phyloP scores from a whole-genome alignment of 225 moss, liverwort and hornwort genomes.

The Climacium dendroides region DNA sequence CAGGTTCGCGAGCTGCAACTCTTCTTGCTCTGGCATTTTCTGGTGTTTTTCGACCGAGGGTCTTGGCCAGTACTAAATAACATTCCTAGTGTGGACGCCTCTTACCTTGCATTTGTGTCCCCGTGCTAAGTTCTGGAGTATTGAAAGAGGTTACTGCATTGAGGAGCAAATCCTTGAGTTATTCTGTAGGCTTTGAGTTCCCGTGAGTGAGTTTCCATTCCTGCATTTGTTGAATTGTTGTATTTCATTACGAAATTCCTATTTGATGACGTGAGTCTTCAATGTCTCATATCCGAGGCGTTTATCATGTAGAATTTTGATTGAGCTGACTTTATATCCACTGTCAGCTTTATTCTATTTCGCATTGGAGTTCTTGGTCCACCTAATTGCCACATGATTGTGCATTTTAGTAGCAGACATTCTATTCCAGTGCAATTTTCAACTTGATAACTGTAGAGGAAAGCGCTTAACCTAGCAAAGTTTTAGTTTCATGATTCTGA shows the following conservation, averaged over 20 bases:
- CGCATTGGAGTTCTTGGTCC: not conserved
- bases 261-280: not conserved
- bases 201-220: not conserved
- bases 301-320: not conserved
- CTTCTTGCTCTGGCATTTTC: too few relatives aligned
- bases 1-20: constrained; percentile 16
- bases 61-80: too few relatives aligned
- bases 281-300: not conserved
- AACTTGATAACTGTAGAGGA: not conserved
- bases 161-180: not conserved
- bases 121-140: not conserved
- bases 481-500: not conserved
- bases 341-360: not conserved
- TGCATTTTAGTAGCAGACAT: not conserved
- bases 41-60: too few relatives aligned
- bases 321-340: not conserved
- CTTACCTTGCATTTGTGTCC: not conserved
- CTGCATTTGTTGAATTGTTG: not conserved
- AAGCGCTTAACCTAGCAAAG: not conserved
- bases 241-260: not conserved
- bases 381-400: not conserved
- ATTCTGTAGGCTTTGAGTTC: not conserved
- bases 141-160: not conserved
- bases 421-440: not conserved
- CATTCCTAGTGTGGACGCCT: not conserved